These are phyloP conservation scores for Mortierella sp. DNA, from an alignment of 371 early-diverging fungal species.

Conservation along the genomic window DNA sequence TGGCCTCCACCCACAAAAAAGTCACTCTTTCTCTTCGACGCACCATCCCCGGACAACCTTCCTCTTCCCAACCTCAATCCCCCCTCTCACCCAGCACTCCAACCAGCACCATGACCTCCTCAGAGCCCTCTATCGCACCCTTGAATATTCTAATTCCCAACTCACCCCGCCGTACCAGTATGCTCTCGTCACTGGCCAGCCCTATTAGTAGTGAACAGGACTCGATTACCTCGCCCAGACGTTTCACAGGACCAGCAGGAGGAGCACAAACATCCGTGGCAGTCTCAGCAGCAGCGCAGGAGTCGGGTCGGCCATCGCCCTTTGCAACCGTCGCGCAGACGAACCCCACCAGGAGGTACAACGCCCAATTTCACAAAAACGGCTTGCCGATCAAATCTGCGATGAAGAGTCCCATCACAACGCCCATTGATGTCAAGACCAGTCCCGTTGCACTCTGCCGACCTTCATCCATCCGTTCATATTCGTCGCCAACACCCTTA, in stretches of 20 bases:
- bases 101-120: not conserved
- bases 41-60: slow-evolving; percentile 16
- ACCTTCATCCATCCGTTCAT: slow-evolving; percentile 25
- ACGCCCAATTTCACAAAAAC: slow-evolving; percentile 34
- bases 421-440: not conserved
- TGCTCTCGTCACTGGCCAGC: not conserved
- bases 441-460: slow-evolving; percentile 5
- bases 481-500: slow-evolving; percentile 29
- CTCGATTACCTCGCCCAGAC: not conserved
- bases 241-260: not conserved
- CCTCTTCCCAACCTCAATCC: slow-evolving; percentile 4
- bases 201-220: not conserved
- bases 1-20: slow-evolving; percentile 51
- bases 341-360: slow-evolving; percentile 22
- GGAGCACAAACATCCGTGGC: slow-evolving; percentile 11
- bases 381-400: slow-evolving; percentile 48
- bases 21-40: slow-evolving; percentile 43
- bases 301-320: not conserved
- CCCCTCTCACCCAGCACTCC: slow-evolving; percentile 9
- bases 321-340: slow-evolving; percentile 5
- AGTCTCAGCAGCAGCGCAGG: not conserved
- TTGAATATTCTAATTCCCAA: slow-evolving; percentile 41
- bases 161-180: slow-evolving; percentile 18
- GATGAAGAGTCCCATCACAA: slow-evolving; percentile 26
- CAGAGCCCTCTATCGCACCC: not conserved